Evolutionary conservation across 805 yeast genomes (phyloP), one percentile per base, ranked within the genome.

Genomic region (Candida lessepsii): DNA sequence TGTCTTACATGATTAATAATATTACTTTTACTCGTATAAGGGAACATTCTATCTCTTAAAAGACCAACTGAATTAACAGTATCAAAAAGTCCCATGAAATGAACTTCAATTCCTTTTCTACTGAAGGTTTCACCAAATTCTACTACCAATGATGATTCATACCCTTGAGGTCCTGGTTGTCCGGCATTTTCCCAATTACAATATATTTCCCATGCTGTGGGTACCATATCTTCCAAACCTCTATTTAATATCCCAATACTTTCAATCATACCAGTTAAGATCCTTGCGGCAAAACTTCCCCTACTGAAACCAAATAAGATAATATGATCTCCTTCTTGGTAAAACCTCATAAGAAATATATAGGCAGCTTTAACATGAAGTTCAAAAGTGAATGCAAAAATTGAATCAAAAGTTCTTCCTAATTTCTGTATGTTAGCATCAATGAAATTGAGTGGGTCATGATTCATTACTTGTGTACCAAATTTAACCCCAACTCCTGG

Each of bases 21-120:
- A 10, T 67, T 59, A 30, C 76, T 65, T 36, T 71, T 63, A 2
- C 79, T 71, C 1, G 81, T 68, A 46, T 66, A 78, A 0, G 86
- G 86, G 46, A 81, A 81, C 53, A 77, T 46, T 28, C 77, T 58
- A 50, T 80, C 85, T 29, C 78, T 62, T 3, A 81, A 41, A 8
- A 80, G 49, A 0, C 88, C 88, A 15, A 81, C 80, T 1, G 86
- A 80, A 52, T 79, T 80, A 14, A 81, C 79, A 0, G 86, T 76
- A 58, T 82, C 89, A 73, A 83, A 82, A 14, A 82, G 56, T 0
- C 88, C 88, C 71, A 81, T 74, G 44, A 80, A 79, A 46, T 73
- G 71, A 35, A 82, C 67, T 7, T 50, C 51, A 3, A 78, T 73
- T 4, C 61, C 56, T 4, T 63, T 49, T 35, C 78, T 57, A 10